phyloP scores from a whole-genome alignment of 306 rosid genomes.

The Lupinus albus region DNA sequence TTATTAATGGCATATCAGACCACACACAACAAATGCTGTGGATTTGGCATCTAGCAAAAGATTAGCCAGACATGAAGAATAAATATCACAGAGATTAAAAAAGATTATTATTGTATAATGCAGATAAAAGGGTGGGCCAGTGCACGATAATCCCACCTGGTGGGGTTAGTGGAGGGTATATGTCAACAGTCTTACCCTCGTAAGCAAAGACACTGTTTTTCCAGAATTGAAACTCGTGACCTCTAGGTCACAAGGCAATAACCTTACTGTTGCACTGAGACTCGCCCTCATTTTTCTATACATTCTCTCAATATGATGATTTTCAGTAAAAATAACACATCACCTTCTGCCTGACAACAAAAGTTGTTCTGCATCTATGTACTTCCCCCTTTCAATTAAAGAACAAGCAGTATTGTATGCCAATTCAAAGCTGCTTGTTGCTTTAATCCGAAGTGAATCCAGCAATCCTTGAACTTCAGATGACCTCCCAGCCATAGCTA shows the following conservation, averaged over 20 bases:
- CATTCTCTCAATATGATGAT: conserved; percentile 36
- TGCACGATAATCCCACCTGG: no score
- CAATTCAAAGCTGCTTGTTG: conserved; percentile 89
- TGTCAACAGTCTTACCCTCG: no score
- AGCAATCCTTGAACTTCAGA: conserved; percentile 76
- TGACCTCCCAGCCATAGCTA: conserved; percentile 84
- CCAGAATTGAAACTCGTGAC: no score
- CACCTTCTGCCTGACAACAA: conserved; percentile 85
- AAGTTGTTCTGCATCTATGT: conserved; percentile 88
- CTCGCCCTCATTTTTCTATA: no score
- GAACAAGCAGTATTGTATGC: conserved; percentile 94
- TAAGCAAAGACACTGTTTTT: no score
- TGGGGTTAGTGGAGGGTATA: no score
- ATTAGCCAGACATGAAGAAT: background rate
- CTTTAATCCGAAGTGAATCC: conserved; percentile 74
- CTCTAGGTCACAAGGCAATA: no score
- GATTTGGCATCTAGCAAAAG: conserved; percentile 11
- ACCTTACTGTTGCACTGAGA: no score
- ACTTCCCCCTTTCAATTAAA: conserved; percentile 67
- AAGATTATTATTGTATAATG: background rate
- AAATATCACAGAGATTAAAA: background rate
- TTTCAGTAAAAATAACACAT: conserved; percentile 33
- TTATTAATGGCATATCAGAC: background rate
- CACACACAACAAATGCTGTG: conserved; percentile 10
- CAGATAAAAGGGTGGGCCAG: no score